phyloP scores from a whole-genome alignment of 1,284 basidiomycete species.

The Melampsora abietis-canadensis region DNA sequence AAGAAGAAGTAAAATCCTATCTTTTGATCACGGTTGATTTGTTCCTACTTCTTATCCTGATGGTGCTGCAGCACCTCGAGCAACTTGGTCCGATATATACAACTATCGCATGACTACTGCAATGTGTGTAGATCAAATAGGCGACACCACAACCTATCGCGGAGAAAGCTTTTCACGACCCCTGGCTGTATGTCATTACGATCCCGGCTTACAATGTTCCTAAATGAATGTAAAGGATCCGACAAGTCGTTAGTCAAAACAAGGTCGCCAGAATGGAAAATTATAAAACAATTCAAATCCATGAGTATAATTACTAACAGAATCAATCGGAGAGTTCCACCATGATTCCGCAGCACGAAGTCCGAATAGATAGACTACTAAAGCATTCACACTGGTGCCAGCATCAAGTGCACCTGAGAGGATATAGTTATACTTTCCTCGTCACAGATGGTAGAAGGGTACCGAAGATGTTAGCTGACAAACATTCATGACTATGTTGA shows the following conservation, averaged over 20 bases:
- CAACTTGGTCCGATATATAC: too few relatives aligned
- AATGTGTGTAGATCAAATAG: too few relatives aligned
- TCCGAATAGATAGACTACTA: conserved; percentile 49
- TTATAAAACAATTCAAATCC: neutral
- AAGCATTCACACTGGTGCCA: conserved; percentile 50
- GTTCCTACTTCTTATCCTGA: too few relatives aligned
- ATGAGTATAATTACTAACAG: neutral
- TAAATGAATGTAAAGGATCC: neutral
- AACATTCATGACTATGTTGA: conserved; percentile 20
- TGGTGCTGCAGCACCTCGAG: too few relatives aligned
- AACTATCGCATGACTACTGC: too few relatives aligned
- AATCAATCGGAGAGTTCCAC: conserved; percentile 36
- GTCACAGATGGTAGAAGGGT: neutral
- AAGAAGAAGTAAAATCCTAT: too few relatives aligned
- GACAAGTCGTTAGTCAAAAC: neutral
- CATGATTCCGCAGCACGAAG: conserved; percentile 28
- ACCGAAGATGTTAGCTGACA: conserved; percentile 35
- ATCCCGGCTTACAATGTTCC: conserved; percentile 40
- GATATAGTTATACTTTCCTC: conserved; percentile 47
- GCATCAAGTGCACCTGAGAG: conserved; percentile 49
- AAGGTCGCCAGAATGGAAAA: neutral
- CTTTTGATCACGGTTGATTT: too few relatives aligned
- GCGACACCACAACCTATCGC: too few relatives aligned
- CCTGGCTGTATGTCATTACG: neutral
- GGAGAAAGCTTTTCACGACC: too few relatives aligned